Conservation (phyloP, 2,329 filamentous ascomycete species). For the Parasarocladium wereldwijsianum region DNA sequence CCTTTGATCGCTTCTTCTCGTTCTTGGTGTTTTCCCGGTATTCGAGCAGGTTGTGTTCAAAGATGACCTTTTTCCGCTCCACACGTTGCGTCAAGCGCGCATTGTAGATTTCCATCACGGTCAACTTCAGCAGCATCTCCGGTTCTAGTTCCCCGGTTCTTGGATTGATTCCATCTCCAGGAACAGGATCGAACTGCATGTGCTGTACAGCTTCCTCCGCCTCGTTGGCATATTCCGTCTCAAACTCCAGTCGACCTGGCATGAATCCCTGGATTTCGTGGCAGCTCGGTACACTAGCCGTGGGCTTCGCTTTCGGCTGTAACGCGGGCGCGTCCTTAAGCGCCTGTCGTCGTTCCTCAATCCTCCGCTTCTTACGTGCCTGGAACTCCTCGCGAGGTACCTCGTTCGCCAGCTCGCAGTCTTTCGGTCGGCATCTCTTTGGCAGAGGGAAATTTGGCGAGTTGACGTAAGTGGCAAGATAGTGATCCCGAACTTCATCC, state of each 20-base stretch:
- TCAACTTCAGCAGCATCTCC: slow-evolving; percentile 94
- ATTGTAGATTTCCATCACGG: slow-evolving; percentile 98
- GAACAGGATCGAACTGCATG: slow-evolving; percentile 92
- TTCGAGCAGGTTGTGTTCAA: slow-evolving; percentile 85
- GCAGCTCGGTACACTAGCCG: slow-evolving; percentile 85
- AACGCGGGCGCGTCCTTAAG: slow-evolving; percentile 72
- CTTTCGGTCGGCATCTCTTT: slow-evolving; percentile 67
- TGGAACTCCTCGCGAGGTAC: slow-evolving; percentile 90
- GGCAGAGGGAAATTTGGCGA: slow-evolving; percentile 77
- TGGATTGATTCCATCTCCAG: slow-evolving; percentile 76
- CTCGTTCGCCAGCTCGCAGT: slow-evolving; percentile 62
- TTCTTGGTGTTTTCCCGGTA: slow-evolving; percentile 80
- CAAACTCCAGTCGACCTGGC: slow-evolving; percentile 92
- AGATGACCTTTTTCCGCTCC: slow-evolving; percentile 90
- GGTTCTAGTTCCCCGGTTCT: slow-evolving; percentile 76
- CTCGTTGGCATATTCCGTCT: slow-evolving; percentile 95
- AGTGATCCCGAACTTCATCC: slow-evolving; percentile 92
- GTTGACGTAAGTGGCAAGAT: slow-evolving; percentile 74
- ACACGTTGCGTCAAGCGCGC: slow-evolving; percentile 77
- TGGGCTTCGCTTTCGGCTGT: slow-evolving; percentile 88
- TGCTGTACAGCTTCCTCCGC: slow-evolving; percentile 96
- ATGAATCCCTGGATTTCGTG: slow-evolving; percentile 98
- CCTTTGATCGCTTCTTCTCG: slow-evolving; percentile 93
- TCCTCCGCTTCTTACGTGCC: slow-evolving; percentile 77
- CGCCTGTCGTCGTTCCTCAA: slow-evolving; percentile 79